Evolutionary conservation across 2,329 filamentous ascomycete species (phyloP).

Genomic region (Neoarthrinium moseri): DNA sequence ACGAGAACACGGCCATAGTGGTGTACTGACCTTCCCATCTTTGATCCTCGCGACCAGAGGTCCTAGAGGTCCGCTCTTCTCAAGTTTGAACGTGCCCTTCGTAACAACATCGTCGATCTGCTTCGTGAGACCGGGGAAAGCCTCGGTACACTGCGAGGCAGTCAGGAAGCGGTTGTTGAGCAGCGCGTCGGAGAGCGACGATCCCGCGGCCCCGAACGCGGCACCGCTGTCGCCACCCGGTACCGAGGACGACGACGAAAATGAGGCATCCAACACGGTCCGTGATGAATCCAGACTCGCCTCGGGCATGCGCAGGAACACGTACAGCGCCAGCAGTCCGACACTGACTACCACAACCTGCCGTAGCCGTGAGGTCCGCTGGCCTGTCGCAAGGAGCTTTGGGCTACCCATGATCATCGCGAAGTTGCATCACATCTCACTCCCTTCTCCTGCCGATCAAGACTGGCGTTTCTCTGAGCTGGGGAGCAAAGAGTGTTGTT

Average conservation of each 20-base stretch:
- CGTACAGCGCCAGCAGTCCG: constrained; percentile 26
- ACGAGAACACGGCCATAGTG: not conserved
- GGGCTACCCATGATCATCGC: not conserved
- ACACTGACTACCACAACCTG: constrained; percentile 24
- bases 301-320: constrained; percentile 22
- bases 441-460: too few species aligned
- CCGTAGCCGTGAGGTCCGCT: constrained; percentile 22
- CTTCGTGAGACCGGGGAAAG: constrained; percentile 45
- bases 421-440: not conserved
- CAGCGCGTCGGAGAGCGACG: constrained; percentile 14
- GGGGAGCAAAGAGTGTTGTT: too few species aligned
- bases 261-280: constrained; percentile 13
- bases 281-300: constrained; percentile 12
- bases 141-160: constrained; percentile 38
- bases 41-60: constrained; percentile 41
- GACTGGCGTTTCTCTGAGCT: too few species aligned
- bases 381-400: not conserved
- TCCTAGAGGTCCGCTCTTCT: constrained; percentile 33
- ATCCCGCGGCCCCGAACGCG: not conserved
- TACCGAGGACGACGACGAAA: not conserved
- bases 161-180: constrained; percentile 38
- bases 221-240: not conserved
- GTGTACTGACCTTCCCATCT: constrained; percentile 34
- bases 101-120: constrained; percentile 45
- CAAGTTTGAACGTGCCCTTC: constrained; percentile 41